Base-by-base conservation (phyloP, 2,329 filamentous ascomycete species). In the Claviceps quebecensis region DNA sequence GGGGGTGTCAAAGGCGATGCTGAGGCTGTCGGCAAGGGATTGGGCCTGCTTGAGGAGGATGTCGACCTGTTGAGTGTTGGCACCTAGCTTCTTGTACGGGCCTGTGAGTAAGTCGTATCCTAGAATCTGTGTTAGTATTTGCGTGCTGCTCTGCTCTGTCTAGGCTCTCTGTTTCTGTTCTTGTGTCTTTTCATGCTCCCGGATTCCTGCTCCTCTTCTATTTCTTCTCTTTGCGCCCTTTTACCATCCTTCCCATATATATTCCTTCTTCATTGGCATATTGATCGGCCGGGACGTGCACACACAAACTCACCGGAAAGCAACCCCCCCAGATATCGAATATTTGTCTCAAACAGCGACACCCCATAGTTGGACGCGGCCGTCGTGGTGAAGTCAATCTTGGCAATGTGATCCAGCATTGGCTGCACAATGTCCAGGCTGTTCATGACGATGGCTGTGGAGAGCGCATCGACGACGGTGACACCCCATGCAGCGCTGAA, bases 331-430 rank as follows among this genome's bases (percentile, higher is more conserved):
- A 95, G 69, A 60, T 95, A 95, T 29, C 89, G 82, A 61, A 95
- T 95, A 0, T 87, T 95, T 0, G 87, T 94, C 67, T 95, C 89
- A 60, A 95, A 95, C 7, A 95, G 67, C 39, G 84, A 91, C 47
- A 95, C 80, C 9, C 72, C 67, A 1, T 72, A 66, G 2, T 72
- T 60, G 3, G 48, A 50, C 48, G 55, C 52, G 4, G 56, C 53
- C 1, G 83, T 86, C 11, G 72, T 69, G 43, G 75, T 75, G 61
- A 87, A 95, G 65, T 94, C 72, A 60, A 94, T 83, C 0, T 68
- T 77, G 0, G 80, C 75, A 45, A 95, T 77, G 61, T 82, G 83
- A 5, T 83, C 72, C 19, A 95, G 66, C 56, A 94, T 89, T 50
- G 81, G 72, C 43, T 81, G 70, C 14, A 93, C 81, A 23, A 86